Conservation (phyloP, 1,139 yeast genomes). For the Suzukiozyma palmioleophila region DNA sequence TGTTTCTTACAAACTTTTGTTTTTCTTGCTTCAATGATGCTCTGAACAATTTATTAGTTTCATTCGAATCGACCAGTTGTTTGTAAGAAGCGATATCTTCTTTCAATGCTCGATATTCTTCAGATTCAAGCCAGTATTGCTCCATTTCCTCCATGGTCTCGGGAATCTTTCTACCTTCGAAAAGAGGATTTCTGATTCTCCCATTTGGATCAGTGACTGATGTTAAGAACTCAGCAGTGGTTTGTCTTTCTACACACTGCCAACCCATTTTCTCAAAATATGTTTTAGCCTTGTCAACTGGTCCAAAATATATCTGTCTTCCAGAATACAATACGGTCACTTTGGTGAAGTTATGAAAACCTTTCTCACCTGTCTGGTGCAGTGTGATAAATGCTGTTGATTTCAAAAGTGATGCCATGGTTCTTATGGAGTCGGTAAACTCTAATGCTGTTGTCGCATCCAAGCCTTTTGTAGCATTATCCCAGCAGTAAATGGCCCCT, state of each 20-base stretch:
- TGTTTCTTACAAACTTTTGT: slow-evolving; percentile 34
- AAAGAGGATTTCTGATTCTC: slow-evolving; percentile 41
- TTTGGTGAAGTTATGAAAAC: slow-evolving; percentile 59
- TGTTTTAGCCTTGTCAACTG: slow-evolving; percentile 46
- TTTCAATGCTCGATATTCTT: slow-evolving; percentile 38
- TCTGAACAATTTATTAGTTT: slow-evolving; percentile 32
- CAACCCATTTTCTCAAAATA: slow-evolving; percentile 62
- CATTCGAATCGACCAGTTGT: slow-evolving; percentile 27
- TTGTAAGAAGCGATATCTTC: slow-evolving; percentile 41
- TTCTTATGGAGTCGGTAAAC: slow-evolving; percentile 56
- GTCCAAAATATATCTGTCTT: slow-evolving; percentile 57
- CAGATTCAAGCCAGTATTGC: slow-evolving; percentile 49
- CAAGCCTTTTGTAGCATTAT: slow-evolving; percentile 75
- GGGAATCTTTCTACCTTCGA: slow-evolving; percentile 49
- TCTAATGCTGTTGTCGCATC: slow-evolving; percentile 74
- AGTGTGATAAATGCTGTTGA: slow-evolving; percentile 57
- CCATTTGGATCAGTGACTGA: slow-evolving; percentile 61
- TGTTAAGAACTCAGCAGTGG: slow-evolving; percentile 64
- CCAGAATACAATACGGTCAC: slow-evolving; percentile 60
- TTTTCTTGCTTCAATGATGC: slow-evolving; percentile 38
- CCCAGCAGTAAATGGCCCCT: slow-evolving; percentile 64
- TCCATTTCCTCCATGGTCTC: slow-evolving; percentile 55
- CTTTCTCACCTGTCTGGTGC: slow-evolving; percentile 68
- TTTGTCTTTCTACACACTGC: slow-evolving; percentile 56
- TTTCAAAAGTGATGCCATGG: slow-evolving; percentile 52